Evolutionary conservation across 2,329 filamentous ascomycete genomes (phyloP), one percentile per base, ranked within the genome.

Genomic region (Grosmannia clavigera): DNA sequence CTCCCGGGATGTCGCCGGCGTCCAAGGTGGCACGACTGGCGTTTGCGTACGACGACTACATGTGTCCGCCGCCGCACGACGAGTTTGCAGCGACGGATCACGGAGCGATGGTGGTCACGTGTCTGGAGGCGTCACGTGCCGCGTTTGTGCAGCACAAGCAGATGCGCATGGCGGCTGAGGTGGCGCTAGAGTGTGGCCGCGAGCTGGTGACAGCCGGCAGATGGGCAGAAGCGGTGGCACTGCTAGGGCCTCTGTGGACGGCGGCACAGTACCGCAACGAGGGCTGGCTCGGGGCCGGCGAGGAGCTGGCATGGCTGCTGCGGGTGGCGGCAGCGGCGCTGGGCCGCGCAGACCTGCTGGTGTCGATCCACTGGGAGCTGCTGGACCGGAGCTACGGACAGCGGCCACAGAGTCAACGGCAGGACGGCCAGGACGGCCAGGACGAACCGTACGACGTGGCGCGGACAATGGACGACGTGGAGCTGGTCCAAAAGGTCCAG

Each of bases 291-390:
- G 74, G 79, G 62, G 75, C 84, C 35, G 74, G 77, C 5, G 82
- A 86, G 67, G 81, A 85, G 46, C 70, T 87, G 46, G 77, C 79
- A 56, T 86, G 83, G 81, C 73, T 77, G n/a, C 70, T 86, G 61
- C 76, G 84, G 63, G 74, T 76, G 61, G 83, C 81, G 12, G 83
- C 83, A 5, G 73, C 72, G 3, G 72, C 78, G 62, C 72, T 74
- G 55, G 77, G 77, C 9, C 77, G 81, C 58, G 77, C 76, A 10
- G 78, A 81, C 58, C 72, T 85, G 35, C 75, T 86, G 10, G 71
- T 87, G 43, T 76, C 82, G 33, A 79, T 85, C 57, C 83, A 86
- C 66, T 86, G 85, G 81, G 84, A 87, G 67, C 72, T 87, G 53
- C 74, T 86, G 68, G 76, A 82, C 61, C 78, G 71, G 53, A 75